A percentile compares a stretch with the other conserved stretches of the same genome.
Conservation (phyloP, 495 filamentous ascomycete species). For the Polyplosphaeria fusca region DNA sequence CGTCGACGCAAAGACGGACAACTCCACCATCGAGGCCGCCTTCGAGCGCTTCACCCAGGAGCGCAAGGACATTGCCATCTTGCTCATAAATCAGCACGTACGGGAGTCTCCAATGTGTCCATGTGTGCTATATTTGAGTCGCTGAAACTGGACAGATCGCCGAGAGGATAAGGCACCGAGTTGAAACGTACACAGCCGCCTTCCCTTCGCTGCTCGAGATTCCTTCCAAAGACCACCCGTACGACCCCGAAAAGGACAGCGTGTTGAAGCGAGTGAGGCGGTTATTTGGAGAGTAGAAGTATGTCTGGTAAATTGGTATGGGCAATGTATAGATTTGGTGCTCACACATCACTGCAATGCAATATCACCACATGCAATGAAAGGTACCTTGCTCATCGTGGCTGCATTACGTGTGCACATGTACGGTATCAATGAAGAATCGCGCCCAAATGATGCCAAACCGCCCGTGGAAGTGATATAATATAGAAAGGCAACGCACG, state of each 20-base stretch:
- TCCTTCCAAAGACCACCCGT: slow-evolving; percentile 98
- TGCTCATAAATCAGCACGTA: slow-evolving; percentile 98
- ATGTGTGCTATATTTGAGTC: too few relatives aligned
- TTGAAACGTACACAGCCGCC: slow-evolving; percentile 70
- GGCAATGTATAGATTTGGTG: background rate
- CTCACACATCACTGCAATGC: background rate
- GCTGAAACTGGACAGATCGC: too few relatives aligned
- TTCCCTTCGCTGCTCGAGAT: slow-evolving; percentile 86
- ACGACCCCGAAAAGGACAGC: slow-evolving; percentile 98
- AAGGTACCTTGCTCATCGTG: slow-evolving; percentile 5
- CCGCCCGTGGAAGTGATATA: too few relatives aligned
- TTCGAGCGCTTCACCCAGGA: slow-evolving; percentile 85
- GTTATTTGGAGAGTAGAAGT: slow-evolving; percentile 76
- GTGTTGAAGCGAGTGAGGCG: slow-evolving; percentile 86
- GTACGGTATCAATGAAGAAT: too few relatives aligned
- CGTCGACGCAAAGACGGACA: slow-evolving; percentile 90
- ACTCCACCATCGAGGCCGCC: slow-evolving; percentile 78
- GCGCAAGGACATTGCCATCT: slow-evolving; percentile 91
- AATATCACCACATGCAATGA: background rate
- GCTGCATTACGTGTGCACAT: slow-evolving; percentile 11
- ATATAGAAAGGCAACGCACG: too few relatives aligned
- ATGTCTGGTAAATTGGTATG: background rate
- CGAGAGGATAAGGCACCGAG: slow-evolving; percentile 81
- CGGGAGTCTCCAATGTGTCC: too few relatives aligned
- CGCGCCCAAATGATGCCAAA: too few relatives aligned